Percentiles rank a stretch among this genome's conserved stretches.
Evolutionary conservation across 148 eudicot species (phyloP).

Genomic region (Rhododendron ferrugineum): DNA sequence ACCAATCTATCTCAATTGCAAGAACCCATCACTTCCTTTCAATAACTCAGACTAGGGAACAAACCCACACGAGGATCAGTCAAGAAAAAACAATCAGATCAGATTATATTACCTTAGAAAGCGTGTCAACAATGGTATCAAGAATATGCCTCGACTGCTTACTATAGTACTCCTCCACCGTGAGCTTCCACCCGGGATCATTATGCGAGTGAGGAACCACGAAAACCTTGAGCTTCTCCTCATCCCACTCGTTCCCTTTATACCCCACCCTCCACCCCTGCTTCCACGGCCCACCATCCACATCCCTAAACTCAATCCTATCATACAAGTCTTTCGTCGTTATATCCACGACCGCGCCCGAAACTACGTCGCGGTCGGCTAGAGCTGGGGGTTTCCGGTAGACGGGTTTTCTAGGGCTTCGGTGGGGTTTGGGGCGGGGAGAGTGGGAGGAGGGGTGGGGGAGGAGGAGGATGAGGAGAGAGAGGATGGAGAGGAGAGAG

Average conservation of each 20-base stretch:
- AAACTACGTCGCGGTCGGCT: conserved; percentile 20
- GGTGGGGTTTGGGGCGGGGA: conserved; percentile 9
- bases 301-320: conserved; percentile 63
- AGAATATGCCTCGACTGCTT: conserved; percentile 80
- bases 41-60: background rate
- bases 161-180: conserved; percentile 93
- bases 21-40: background rate
- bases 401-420: conserved; percentile 31
- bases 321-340: conserved; percentile 86
- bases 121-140: conserved; percentile 89
- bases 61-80: background rate
- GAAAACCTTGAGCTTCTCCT: conserved; percentile 74
- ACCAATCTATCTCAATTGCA: background rate
- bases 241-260: conserved; percentile 80
- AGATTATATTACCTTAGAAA: conserved; percentile 49
- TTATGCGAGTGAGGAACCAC: conserved; percentile 97
- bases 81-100: background rate
- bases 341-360: conserved; percentile 52
- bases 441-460: background rate
- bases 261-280: conserved; percentile 88
- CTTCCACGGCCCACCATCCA: conserved; percentile 94
- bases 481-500: conserved; percentile 43
- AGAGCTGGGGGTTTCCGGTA: conserved; percentile 24
- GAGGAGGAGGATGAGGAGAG: conserved; percentile 26
- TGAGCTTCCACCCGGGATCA: conserved; percentile 98